These are phyloP conservation scores for Venturia carpophila DNA, from an alignment of 2,329 filamentous ascomycete species.

Conservation along the genomic window DNA sequence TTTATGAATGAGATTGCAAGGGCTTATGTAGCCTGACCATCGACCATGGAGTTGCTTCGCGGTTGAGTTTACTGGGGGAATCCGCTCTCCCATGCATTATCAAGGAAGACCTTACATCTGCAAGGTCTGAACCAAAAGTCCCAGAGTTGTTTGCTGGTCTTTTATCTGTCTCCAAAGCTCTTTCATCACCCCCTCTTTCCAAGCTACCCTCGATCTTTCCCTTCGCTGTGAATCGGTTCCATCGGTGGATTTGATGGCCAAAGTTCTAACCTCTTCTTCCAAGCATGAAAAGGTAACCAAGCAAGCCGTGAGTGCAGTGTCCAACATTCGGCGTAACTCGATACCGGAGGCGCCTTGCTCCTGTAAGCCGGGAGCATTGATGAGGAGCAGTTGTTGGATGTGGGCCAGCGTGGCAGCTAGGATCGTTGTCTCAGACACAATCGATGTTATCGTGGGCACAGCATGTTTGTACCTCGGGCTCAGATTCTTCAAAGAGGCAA, in stretches of 20 bases:
- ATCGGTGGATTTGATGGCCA: neutral
- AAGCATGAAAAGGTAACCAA: slow-evolving; percentile 16
- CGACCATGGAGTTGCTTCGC: neutral
- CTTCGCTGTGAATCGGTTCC: neutral
- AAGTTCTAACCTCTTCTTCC: slow-evolving; percentile 13
- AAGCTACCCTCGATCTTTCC: neutral
- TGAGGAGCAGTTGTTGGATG: slow-evolving; percentile 12
- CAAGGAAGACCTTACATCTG: neutral
- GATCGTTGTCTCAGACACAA: slow-evolving; percentile 15
- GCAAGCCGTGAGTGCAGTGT: slow-evolving; percentile 10
- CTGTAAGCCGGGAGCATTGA: slow-evolving; percentile 12
- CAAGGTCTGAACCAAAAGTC: slow-evolving; percentile 14
- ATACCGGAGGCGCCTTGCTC: slow-evolving; percentile 1
- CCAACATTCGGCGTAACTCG: slow-evolving; percentile 14
- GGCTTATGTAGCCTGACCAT: neutral
- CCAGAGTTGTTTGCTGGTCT: slow-evolving; percentile 15
- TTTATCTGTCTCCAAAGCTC: slow-evolving; percentile 11
- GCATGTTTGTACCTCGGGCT: slow-evolving; percentile 1
- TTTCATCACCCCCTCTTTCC: slow-evolving; percentile 13
- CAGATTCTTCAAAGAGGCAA: neutral
- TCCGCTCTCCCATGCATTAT: neutral
- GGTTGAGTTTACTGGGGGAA: neutral
- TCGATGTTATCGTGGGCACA: slow-evolving; percentile 11
- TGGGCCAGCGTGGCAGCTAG: slow-evolving; percentile 13
- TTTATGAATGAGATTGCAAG: neutral